Evolutionary conservation across 768 basidiomycete species (phyloP).

Genomic region (Auricularia auricula-judae): DNA sequence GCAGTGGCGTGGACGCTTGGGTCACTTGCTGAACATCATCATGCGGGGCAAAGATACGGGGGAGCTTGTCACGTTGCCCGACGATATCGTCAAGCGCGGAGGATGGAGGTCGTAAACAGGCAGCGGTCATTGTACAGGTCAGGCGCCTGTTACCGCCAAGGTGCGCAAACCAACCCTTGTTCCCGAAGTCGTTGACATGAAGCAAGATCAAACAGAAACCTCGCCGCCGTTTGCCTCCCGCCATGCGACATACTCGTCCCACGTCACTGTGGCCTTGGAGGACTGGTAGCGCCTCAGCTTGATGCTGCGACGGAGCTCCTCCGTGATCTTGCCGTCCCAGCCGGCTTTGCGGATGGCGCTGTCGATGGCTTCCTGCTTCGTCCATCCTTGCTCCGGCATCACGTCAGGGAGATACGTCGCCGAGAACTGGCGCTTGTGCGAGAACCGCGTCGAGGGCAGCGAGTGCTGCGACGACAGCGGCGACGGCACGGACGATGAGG

Average conservation of each 20-base stretch:
- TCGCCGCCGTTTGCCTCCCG: conserved; percentile 26
- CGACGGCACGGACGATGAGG: conserved; percentile 26
- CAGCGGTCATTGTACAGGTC: not conserved
- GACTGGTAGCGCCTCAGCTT: conserved; percentile 78
- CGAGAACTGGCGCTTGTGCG: conserved; percentile 49
- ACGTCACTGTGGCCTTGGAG: conserved; percentile 50
- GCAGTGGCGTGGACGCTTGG: conserved; percentile 32
- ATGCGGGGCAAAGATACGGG: conserved; percentile 10
- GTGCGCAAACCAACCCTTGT: not conserved
- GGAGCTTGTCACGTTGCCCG: conserved; percentile 7
- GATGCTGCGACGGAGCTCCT: conserved; percentile 66
- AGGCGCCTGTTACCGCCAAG: not conserved
- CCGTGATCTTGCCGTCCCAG: conserved; percentile 71
- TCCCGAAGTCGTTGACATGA: not conserved
- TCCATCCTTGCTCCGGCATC: conserved; percentile 89
- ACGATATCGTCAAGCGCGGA: not conserved
- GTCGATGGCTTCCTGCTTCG: conserved; percentile 78
- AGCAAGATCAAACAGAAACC: not conserved
- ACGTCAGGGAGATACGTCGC: conserved; percentile 94
- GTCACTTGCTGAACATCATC: conserved; percentile 33
- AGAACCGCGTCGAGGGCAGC: conserved; percentile 16
- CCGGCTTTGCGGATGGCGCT: conserved; percentile 92
- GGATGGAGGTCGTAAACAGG: not conserved
- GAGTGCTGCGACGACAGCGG: conserved; percentile 13
- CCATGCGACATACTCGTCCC: conserved; percentile 75